A percentile compares a stretch with the other conserved stretches of the same genome.
Conservation (phyloP, 768 basidiomycete genomes). For the Lactifluus echinatus region DNA sequence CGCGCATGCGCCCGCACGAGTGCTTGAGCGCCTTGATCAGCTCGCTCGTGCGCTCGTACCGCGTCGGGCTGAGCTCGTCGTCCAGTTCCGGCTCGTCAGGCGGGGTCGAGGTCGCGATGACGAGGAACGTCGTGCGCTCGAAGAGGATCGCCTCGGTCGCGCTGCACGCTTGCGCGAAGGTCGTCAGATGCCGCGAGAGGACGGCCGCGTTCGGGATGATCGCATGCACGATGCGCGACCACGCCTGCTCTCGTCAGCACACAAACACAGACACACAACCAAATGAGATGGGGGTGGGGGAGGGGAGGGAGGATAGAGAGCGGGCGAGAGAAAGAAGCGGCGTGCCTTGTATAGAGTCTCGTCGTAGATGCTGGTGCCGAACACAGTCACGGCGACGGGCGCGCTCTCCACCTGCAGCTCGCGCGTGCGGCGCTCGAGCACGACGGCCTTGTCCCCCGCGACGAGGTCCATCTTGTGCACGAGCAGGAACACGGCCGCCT, state of each 20-base stretch:
- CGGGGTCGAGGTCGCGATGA: constrained; percentile 75
- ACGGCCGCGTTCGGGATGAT: constrained; percentile 87
- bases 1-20: constrained; percentile 75
- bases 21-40: constrained; percentile 94
- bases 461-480: constrained; percentile 99
- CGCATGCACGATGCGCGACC: constrained; percentile 96
- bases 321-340: background rate
- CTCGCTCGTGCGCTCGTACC: constrained; percentile 84
- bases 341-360: constrained; percentile 89
- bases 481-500: constrained; percentile 80
- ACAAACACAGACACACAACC: too few species aligned
- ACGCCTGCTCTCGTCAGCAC: constrained; percentile 52
- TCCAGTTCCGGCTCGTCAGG: constrained; percentile 33
- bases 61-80: constrained; percentile 51
- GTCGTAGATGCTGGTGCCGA: constrained; percentile 95
- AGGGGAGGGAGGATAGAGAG: background rate
- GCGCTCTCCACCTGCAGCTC: constrained; percentile 67
- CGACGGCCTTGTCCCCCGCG: constrained; percentile 45
- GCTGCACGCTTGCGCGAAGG: constrained; percentile 77
- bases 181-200: constrained; percentile 78
- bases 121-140: constrained; percentile 95
- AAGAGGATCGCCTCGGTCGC: constrained; percentile 94
- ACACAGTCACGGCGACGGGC: constrained; percentile 56
- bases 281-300: background rate
- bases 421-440: constrained; percentile 62